These are phyloP conservation scores for Botrytis elliptica DNA, from an alignment of 2,329 filamentous ascomycete genomes.

Conservation along the genomic window DNA sequence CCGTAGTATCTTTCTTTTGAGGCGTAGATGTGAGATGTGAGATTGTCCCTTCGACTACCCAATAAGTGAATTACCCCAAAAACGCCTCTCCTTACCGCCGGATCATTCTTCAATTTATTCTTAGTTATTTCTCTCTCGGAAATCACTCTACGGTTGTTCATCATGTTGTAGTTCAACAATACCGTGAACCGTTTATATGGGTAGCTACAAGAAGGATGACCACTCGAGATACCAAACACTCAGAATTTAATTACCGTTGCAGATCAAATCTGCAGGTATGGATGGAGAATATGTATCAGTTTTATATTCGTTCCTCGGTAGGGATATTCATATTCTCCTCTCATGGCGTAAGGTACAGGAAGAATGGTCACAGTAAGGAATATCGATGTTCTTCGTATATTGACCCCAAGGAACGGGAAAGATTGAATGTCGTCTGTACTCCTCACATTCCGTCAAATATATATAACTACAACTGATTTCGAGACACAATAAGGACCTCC, in stretches of 20 bases:
- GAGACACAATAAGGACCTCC: background rate
- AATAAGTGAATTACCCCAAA: background rate
- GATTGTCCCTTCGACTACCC: background rate
- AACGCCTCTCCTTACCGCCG: background rate
- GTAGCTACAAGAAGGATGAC: background rate
- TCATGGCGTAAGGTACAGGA: background rate
- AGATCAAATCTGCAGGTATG: background rate
- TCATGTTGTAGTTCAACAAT: conserved; percentile 2
- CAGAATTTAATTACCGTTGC: conserved; percentile 4
- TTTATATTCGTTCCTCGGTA: background rate
- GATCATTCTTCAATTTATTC: background rate
- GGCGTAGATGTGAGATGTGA: background rate
- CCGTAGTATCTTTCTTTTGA: background rate
- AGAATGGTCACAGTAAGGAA: background rate
- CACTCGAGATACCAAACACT: background rate
- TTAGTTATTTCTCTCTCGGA: background rate
- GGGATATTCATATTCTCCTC: conserved; percentile 10
- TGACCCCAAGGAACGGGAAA: background rate
- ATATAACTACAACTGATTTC: background rate
- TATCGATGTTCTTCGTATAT: background rate
- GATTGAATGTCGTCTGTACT: background rate
- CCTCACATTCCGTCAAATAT: background rate
- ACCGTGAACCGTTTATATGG: background rate
- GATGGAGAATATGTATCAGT: background rate
- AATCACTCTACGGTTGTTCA: background rate